Evolutionary conservation across 2,329 filamentous ascomycete species (phyloP).

Genomic region (Cadophora sp.): DNA sequence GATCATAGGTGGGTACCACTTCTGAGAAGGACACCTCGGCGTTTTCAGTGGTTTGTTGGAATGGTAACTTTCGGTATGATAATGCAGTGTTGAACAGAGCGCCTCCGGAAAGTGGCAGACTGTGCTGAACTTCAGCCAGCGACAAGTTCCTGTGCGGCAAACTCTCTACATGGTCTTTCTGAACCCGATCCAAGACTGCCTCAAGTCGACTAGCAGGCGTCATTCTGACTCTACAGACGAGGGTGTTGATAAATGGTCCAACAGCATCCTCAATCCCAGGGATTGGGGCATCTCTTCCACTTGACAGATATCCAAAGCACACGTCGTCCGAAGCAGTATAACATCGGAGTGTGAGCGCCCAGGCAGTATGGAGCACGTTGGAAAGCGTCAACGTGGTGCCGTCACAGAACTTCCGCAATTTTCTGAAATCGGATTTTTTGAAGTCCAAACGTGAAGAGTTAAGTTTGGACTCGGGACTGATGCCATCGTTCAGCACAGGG

Average conservation of each 20-base stretch:
- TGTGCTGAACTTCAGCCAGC: not conserved
- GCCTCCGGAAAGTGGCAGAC: not conserved
- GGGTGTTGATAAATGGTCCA: slow-evolving; percentile 50
- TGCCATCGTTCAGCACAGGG: not conserved
- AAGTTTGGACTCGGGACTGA: not conserved
- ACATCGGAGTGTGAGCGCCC: slow-evolving; percentile 34
- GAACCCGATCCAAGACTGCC: not conserved
- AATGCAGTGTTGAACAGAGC: not conserved
- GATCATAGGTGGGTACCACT: not conserved
- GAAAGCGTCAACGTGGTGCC: not conserved
- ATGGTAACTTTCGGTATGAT: not conserved
- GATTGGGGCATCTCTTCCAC: slow-evolving; percentile 49
- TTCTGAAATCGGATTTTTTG: not conserved
- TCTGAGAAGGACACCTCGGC: not conserved
- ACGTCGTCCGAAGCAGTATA: slow-evolving; percentile 50
- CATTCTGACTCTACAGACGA: not conserved
- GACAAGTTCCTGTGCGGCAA: not conserved
- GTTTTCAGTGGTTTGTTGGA: not conserved
- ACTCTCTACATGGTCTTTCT: not conserved
- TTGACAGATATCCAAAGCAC: slow-evolving; percentile 51
- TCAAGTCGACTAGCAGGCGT: not conserved
- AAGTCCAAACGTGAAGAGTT: not conserved
- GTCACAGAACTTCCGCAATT: not conserved
- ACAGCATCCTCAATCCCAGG: slow-evolving; percentile 50
- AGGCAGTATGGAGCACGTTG: not conserved